These are phyloP conservation scores for Suhomyces vadensis DNA, from an alignment of 805 yeast species.

Conservation along the genomic window DNA sequence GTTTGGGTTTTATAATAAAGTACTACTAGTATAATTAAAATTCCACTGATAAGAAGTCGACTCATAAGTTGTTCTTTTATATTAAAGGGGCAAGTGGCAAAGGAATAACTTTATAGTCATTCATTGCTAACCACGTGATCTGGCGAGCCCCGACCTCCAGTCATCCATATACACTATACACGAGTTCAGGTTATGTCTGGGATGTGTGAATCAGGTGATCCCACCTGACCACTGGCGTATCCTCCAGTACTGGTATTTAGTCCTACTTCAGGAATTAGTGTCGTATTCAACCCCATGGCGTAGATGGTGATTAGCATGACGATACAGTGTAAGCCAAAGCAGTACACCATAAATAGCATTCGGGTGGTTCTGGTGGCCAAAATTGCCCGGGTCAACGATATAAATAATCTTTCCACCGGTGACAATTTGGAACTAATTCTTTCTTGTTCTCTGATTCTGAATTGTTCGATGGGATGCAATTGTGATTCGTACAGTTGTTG, in stretches of 20 bases:
- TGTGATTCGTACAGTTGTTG: conserved; percentile 70
- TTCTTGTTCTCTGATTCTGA: conserved; percentile 75
- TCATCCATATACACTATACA: not conserved
- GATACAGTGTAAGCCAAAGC: conserved; percentile 70
- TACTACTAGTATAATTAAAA: conserved; percentile 8
- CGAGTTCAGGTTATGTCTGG: too few relatives aligned
- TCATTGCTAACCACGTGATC: conserved; percentile 4
- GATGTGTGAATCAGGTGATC: conserved; percentile 9
- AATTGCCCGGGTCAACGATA: conserved; percentile 70
- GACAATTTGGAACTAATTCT: conserved; percentile 71
- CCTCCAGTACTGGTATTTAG: conserved; percentile 44
- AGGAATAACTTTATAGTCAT: conserved; percentile 1
- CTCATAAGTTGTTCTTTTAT: conserved; percentile 3
- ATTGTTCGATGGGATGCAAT: conserved; percentile 80
- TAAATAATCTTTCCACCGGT: conserved; percentile 76
- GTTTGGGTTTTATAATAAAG: conserved; percentile 7
- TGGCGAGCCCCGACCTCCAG: not conserved
- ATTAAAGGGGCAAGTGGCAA: conserved; percentile 5
- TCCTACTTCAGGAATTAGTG: conserved; percentile 49
- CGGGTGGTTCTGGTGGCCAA: conserved; percentile 73
- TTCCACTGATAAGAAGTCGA: not conserved
- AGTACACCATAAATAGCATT: conserved; percentile 70
- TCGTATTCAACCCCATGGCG: conserved; percentile 48
- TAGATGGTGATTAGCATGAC: conserved; percentile 65
- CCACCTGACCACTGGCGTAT: conserved; percentile 21